Evolutionary conservation across 176 grass and related monocot species (phyloP).

Genomic region (Eragrostis curvula): DNA sequence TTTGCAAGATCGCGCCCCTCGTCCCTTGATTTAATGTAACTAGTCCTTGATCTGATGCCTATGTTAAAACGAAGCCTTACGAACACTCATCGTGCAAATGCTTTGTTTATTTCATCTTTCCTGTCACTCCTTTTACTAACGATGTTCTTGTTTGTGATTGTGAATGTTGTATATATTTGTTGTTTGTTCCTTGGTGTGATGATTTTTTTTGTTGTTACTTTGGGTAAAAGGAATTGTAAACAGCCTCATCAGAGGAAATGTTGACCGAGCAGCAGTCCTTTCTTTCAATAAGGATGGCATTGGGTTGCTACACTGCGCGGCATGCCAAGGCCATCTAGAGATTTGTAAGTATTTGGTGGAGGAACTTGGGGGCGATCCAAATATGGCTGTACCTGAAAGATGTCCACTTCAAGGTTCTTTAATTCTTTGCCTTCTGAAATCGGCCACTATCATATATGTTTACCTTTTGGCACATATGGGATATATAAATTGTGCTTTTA

Average conservation of each 20-base stretch:
- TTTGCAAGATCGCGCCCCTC: no score
- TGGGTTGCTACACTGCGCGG: neutral
- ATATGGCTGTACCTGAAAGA: constrained; percentile 12
- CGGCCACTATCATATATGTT: neutral
- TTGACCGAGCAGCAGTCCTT: neutral
- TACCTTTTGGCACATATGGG: neutral
- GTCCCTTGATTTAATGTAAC: no score
- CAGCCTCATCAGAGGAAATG: neutral
- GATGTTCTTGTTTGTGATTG: neutral
- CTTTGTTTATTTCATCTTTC: no score
- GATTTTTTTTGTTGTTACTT: constrained; percentile 4
- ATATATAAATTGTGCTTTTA: no score
- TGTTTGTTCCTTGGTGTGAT: neutral
- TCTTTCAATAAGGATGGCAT: neutral
- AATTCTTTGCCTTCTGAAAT: neutral
- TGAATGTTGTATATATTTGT: neutral
- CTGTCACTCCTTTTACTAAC: neutral
- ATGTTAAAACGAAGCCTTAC: no score
- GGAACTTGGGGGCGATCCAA: constrained; percentile 37
- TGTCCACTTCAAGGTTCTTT: constrained; percentile 18
- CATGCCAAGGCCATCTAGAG: constrained; percentile 31
- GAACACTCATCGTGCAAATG: no score
- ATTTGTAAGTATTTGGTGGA: constrained; percentile 52
- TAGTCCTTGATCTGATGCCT: no score
- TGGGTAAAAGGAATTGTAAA: neutral